A percentile compares a stretch with the other conserved stretches of the same genome.
Conservation (phyloP, 495 filamentous ascomycete genomes). For the Hyphodiscus hymeniophilus region DNA sequence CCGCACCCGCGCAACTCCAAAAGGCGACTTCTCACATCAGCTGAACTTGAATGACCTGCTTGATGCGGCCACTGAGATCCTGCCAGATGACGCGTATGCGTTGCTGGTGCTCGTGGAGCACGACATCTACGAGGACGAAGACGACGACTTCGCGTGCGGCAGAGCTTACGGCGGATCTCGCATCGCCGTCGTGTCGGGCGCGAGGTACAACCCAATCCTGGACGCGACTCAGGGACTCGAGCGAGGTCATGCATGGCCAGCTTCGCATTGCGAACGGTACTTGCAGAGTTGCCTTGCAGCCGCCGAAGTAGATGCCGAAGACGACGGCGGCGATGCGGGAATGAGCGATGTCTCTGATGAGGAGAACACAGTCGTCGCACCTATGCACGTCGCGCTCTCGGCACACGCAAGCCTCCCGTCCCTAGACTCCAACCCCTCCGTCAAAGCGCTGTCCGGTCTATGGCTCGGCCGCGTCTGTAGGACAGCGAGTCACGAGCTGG, state of each 20-base stretch:
- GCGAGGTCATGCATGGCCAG: slow-evolving; percentile 52
- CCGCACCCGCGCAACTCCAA: slow-evolving; percentile 40
- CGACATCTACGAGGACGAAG: slow-evolving; percentile 59
- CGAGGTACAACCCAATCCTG: slow-evolving; percentile 49
- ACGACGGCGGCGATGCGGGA: too few relatives aligned
- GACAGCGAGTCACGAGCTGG: slow-evolving; percentile 55
- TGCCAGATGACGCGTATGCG: slow-evolving; percentile 54
- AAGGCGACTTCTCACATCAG: slow-evolving; percentile 40
- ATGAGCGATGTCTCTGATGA: too few relatives aligned
- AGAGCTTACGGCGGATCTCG: slow-evolving; percentile 57
- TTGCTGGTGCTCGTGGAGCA: slow-evolving; percentile 49
- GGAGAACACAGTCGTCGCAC: background rate
- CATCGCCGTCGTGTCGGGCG: slow-evolving; percentile 49
- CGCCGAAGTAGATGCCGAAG: slow-evolving; percentile 6
- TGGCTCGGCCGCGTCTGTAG: slow-evolving; percentile 51
- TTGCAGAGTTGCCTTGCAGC: slow-evolving; percentile 27
- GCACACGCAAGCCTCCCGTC: slow-evolving; percentile 14
- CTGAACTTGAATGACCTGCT: slow-evolving; percentile 58
- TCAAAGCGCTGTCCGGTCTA: slow-evolving; percentile 23
- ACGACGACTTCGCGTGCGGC: slow-evolving; percentile 59
- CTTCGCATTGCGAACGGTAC: slow-evolving; percentile 48
- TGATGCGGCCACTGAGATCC: slow-evolving; percentile 44
- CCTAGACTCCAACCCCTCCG: slow-evolving; percentile 4
- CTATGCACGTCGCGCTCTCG: slow-evolving; percentile 10
- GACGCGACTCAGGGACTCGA: slow-evolving; percentile 39